Evolutionary conservation across 108 stramenopile genomes (phyloP).

Genomic region (Nitzschia sp.): DNA sequence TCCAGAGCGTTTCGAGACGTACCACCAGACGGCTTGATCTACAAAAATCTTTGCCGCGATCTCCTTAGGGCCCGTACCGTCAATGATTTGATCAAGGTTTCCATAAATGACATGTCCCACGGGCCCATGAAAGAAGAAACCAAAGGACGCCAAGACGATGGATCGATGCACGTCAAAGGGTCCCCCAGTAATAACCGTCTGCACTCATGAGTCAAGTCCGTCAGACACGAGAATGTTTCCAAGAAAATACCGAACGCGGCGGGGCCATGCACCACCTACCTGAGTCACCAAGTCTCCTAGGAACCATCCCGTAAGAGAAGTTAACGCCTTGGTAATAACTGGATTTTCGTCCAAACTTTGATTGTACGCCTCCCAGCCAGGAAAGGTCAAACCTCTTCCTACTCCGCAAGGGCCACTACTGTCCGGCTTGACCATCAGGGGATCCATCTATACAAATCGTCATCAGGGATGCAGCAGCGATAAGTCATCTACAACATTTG

Average conservation of each 20-base stretch:
- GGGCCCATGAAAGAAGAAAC: constrained; percentile 92
- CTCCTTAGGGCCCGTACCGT: constrained; percentile 69
- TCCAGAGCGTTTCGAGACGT: neutral
- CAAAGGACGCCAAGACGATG: constrained; percentile 84
- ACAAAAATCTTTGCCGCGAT: constrained; percentile 88
- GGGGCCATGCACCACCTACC: constrained; percentile 52
- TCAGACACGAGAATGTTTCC: too few relatives aligned
- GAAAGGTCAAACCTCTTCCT: constrained; percentile 22
- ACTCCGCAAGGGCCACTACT: neutral
- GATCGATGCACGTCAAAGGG: constrained; percentile 88
- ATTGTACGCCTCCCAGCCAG: constrained; percentile 84
- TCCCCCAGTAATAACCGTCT: constrained; percentile 86
- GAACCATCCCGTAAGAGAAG: constrained; percentile 89
- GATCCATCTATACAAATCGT: too few relatives aligned
- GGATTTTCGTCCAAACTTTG: constrained; percentile 87
- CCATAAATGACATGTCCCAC: constrained; percentile 95
- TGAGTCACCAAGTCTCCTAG: constrained; percentile 93
- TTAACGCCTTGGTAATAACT: constrained; percentile 87
- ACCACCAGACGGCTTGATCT: constrained; percentile 89
- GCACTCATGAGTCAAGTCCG: neutral
- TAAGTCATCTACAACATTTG: too few relatives aligned
- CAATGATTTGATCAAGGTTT: constrained; percentile 83
- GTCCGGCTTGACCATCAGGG: too few relatives aligned
- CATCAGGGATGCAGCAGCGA: too few relatives aligned
- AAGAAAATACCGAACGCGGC: too few relatives aligned